A percentile compares a stretch with the other conserved stretches of the same genome.
Conservation (phyloP, 1,139 yeast genomes). For the Hansenula lynferdii region DNA sequence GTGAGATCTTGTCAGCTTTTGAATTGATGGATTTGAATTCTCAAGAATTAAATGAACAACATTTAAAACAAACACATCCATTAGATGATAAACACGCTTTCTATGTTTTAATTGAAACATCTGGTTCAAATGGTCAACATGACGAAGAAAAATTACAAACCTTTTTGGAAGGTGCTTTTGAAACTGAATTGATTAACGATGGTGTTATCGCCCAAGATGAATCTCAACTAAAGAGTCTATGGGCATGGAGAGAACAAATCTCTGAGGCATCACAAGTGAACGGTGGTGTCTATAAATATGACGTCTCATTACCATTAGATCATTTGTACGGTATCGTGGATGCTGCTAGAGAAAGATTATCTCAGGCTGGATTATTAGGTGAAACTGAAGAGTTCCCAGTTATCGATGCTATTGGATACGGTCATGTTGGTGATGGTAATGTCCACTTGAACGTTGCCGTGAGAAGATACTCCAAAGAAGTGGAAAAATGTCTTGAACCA, state of each 20-base stretch:
- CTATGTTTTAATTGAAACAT: constrained; percentile 86
- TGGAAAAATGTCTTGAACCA: constrained; percentile 82
- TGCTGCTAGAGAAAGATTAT: constrained; percentile 58
- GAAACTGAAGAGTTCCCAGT: constrained; percentile 71
- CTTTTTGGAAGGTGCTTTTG: constrained; percentile 82
- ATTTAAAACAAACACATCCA: constrained; percentile 63
- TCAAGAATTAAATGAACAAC: constrained; percentile 56
- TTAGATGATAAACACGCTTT: constrained; percentile 80
- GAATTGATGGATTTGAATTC: constrained; percentile 90
- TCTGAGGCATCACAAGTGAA: constrained; percentile 83
- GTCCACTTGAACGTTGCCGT: constrained; percentile 89
- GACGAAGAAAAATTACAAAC: constrained; percentile 74
- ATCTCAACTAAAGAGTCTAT: constrained; percentile 72
- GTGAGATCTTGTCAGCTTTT: constrained; percentile 87
- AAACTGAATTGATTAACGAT: constrained; percentile 74
- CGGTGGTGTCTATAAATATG: constrained; percentile 97
- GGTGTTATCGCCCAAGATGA: constrained; percentile 97
- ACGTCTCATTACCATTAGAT: constrained; percentile 81
- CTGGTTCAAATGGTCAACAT: constrained; percentile 87
- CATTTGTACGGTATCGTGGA: constrained; percentile 78
- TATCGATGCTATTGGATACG: constrained; percentile 86
- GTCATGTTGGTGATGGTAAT: constrained; percentile 96
- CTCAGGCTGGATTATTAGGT: constrained; percentile 55
- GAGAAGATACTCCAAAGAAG: constrained; percentile 70
- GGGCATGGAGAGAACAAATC: constrained; percentile 94